Percentiles rank a stretch among this genome's conserved stretches.
These are phyloP conservation scores for Suillus hirtellus DNA, from an alignment of 768 basidiomycete species.

Conservation along the genomic window DNA sequence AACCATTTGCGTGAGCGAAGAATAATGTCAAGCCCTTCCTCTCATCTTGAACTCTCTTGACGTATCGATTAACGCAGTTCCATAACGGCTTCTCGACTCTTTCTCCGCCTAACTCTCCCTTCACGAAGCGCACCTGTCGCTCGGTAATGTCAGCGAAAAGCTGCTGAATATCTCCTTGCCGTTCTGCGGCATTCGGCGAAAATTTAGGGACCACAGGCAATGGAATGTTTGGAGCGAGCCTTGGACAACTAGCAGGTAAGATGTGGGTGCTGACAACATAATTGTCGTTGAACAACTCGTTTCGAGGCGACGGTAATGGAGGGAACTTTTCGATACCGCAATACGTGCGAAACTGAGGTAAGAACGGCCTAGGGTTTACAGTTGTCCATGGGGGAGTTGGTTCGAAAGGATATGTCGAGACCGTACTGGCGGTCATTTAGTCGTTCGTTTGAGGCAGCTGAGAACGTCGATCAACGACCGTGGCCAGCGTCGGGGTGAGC, in stretches of 20 bases:
- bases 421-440: neutral
- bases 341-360: conserved; percentile 14
- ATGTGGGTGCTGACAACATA: conserved; percentile 32
- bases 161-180: conserved; percentile 13
- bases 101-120: conserved; percentile 18
- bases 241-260: conserved; percentile 31
- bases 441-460: neutral
- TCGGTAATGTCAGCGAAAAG: conserved; percentile 23
- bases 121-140: conserved; percentile 15
- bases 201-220: conserved; percentile 23
- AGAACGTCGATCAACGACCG: neutral
- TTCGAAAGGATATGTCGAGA: conserved; percentile 22
- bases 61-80: conserved; percentile 75
- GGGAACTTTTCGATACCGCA: conserved; percentile 17
- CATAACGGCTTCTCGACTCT: conserved; percentile 47
- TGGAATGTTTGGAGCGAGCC: conserved; percentile 25
- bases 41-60: conserved; percentile 29
- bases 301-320: conserved; percentile 23
- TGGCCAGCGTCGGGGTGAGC: neutral
- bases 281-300: conserved; percentile 18
- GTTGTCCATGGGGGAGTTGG: conserved; percentile 23
- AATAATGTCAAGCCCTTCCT: conserved; percentile 62
- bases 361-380: conserved; percentile 24
- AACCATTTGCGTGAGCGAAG: conserved; percentile 83
- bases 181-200: conserved; percentile 9